Evolutionary conservation across 768 basidiomycete genomes (phyloP), one percentile per base, ranked within the genome.

Genomic region (Agaricus subrufescens): DNA sequence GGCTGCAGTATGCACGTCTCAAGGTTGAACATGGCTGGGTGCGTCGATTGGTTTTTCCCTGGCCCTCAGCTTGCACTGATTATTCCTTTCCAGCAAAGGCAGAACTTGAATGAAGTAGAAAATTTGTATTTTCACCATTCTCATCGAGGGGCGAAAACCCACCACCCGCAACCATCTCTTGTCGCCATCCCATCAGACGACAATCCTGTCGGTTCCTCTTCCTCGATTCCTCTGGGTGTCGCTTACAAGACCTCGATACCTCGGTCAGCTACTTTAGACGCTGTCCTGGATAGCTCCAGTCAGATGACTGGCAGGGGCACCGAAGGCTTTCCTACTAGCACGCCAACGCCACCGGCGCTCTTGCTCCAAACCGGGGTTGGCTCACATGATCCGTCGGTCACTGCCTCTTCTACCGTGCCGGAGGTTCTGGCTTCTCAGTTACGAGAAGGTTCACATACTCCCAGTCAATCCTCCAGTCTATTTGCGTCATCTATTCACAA

Each of bases 21-120:
- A 91, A 91, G 65, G 88, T 91, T 48, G 87, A 91, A 60, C 79
- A 89, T 65, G 88, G 89, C 44, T 91, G 89, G 89, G 88, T 89
- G 66, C 42, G 83, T 73, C 37, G 9, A 37, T 46, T 15, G 40
- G 31, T 8, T 30, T 40, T 8, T 12, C 19, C 11, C 8, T n/a
- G 9, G 12, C 23, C 25, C 15, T 6, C 42, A 26, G 29, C 37
- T 26, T 5, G 25, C 4, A 44, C 14, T 14, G 49, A 37, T 42
- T 38, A 48, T 57, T 19, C 19, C 46, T 31, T 38, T 54, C 12
- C 64, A 89, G 87, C 86, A 88, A 83, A 80, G 83, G 57, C 88
- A 91, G 68, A 88, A 78, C 46, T 69, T 91, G 51, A 89, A 87
- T 63, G 89, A 91, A 70, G 89, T 91, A 4, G 89, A 91, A 67